Evolutionary conservation across 352 stramenopile species (phyloP).

Genomic region (Phytophthora capsici): DNA sequence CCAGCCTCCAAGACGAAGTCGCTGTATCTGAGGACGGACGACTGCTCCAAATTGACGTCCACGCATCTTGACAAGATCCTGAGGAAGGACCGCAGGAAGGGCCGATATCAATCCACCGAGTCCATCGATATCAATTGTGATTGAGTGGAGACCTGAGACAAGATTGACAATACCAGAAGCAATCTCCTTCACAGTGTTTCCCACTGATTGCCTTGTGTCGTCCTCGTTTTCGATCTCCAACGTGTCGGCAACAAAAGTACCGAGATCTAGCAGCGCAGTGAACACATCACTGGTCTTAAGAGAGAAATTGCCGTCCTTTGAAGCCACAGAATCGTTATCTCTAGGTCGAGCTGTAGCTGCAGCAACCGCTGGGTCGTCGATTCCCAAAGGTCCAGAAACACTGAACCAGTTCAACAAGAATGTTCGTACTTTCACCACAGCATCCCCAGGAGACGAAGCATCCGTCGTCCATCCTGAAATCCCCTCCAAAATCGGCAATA

Average conservation of each 20-base stretch:
- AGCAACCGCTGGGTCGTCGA: constrained; percentile 13
- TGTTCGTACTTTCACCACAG: constrained; percentile 14
- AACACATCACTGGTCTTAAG: constrained; percentile 14
- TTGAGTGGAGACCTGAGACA: constrained; percentile 28
- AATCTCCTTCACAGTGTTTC: constrained; percentile 28
- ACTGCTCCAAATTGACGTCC: constrained; percentile 27
- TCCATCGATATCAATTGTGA: constrained; percentile 26
- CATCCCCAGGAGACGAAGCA: constrained; percentile 8
- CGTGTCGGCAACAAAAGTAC: constrained; percentile 20
- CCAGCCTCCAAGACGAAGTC: constrained; percentile 30
- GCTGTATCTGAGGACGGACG: constrained; percentile 26
- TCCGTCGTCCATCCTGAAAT: constrained; percentile 24
- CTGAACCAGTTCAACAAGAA: constrained; percentile 31
- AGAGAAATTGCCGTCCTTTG: constrained; percentile 31
- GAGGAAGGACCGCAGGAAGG: constrained; percentile 30
- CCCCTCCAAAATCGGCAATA: constrained; percentile 13
- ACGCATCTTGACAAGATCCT: constrained; percentile 34
- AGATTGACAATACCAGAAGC: constrained; percentile 27
- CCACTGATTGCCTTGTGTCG: constrained; percentile 1
- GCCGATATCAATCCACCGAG: background rate
- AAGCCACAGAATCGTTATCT: constrained; percentile 10
- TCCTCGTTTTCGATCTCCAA: constrained; percentile 19
- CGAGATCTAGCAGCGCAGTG: constrained; percentile 28
- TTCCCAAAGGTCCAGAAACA: constrained; percentile 13
- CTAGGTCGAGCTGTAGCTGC: constrained; percentile 9